Evolutionary conservation across 176 grass and related monocot species (phyloP), one percentile per base, ranked within the genome.

Genomic region (Calamus simplicifolius): DNA sequence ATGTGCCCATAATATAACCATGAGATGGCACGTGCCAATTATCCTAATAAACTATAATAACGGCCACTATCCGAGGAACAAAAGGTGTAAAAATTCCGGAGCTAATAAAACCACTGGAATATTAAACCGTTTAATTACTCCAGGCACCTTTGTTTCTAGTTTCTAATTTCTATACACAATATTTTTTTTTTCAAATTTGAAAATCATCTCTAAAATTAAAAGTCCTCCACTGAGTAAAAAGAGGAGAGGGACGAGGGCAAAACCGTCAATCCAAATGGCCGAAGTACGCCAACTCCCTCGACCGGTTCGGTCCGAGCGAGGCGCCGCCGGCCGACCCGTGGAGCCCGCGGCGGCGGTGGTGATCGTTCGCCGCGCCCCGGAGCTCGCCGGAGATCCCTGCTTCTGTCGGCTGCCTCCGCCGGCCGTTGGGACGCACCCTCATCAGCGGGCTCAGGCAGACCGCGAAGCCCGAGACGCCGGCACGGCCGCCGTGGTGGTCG

Each of bases 241-340:
- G 35, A 43, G 1, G 12, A 43, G 35, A 13, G 8, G 5, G 31
- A 43, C 5, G 35, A 43, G 35, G 35, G 35, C 10, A 63, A 75
- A 67, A 59, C 57, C 62, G 61, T 96, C 87, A 96, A 48, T 75
- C 83, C 56, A 84, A 84, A 57, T 71, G 79, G 29, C 80, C 76
- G 62, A 64, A 61, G 74, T 82, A 75, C 63, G 83, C 83, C 52
- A 90, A 72, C 74, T 96, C 90, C 52, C 75, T 63, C 16, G 91
- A 96, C 0, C 91, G 77, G 62, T 85, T 82, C 57, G 79, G 83
- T 1, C 77, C 54, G 1, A 96, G 62, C 23, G 83, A 17, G 3
- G 76, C 65, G 0, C 26, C 54, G 0, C 35, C 56, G 4, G 3
- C 53, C 19, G 28, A 12, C 29, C 43, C 3, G 18, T 56, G 26